Conservation (phyloP, 148 eudicot species). For the Rhododendron henanense region DNA sequence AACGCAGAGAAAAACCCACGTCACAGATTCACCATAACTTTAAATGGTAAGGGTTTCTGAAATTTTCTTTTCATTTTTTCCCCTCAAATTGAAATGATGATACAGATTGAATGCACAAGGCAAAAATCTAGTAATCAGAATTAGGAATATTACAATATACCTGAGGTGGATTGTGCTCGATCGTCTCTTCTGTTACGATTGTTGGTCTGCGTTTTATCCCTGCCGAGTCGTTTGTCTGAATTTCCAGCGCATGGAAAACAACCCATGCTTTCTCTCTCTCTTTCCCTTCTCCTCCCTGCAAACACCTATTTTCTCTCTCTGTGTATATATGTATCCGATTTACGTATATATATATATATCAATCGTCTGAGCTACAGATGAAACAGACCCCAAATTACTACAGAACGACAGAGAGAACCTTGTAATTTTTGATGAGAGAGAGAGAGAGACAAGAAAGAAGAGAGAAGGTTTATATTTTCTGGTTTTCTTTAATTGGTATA, state of each 20-base stretch:
- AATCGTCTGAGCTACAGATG: neutral
- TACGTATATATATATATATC: neutral
- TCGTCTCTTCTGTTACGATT: slow-evolving; percentile 16
- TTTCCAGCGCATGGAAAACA: slow-evolving; percentile 23
- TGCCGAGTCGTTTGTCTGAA: slow-evolving; percentile 10
- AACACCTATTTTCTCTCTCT: neutral
- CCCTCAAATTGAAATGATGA: neutral
- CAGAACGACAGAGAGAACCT: neutral
- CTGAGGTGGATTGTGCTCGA: slow-evolving; percentile 17
- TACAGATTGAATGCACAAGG: neutral
- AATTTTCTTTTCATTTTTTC: neutral
- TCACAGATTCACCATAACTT: neutral
- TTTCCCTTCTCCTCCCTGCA: neutral
- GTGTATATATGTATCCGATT: neutral
- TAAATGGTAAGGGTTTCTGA: neutral
- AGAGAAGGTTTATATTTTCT: neutral
- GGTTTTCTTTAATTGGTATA: neutral
- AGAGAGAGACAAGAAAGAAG: neutral
- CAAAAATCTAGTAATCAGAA: neutral
- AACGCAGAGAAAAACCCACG: neutral
- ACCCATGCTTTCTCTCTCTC: slow-evolving; percentile 18
- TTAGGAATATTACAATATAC: neutral
- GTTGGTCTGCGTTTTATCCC: slow-evolving; percentile 5
- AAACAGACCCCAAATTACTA: slow-evolving; percentile 8
- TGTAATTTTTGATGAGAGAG: neutral